Percentiles rank a stretch among this genome's conserved stretches.
Evolutionary conservation across 2,329 filamentous ascomycete genomes (phyloP).

Genomic region (Pseudogymnoascus pannorum): DNA sequence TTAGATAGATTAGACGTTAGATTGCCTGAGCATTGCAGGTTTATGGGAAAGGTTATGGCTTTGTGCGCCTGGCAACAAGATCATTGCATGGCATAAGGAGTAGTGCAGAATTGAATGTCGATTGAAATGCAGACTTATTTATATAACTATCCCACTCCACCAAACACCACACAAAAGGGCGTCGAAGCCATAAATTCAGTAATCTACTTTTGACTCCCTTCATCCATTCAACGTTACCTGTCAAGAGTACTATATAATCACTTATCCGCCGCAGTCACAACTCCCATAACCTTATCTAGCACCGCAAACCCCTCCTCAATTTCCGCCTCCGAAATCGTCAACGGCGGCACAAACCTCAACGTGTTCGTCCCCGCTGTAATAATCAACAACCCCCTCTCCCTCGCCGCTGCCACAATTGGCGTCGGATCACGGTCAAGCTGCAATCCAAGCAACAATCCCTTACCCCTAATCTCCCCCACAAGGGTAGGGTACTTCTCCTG

Average conservation of each 20-base stretch:
- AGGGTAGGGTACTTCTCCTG: conserved; percentile 59
- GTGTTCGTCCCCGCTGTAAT: conserved; percentile 94
- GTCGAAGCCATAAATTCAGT: background rate
- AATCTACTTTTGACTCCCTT: background rate
- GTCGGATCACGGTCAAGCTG: conserved; percentile 70
- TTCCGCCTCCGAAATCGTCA: conserved; percentile 73
- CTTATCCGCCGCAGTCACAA: conserved; percentile 12
- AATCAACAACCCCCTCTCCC: conserved; percentile 79
- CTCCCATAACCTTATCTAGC: conserved; percentile 56
- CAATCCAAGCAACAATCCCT: conserved; percentile 77
- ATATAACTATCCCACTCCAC: background rate
- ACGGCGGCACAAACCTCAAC: conserved; percentile 79
- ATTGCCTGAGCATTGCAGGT: background rate
- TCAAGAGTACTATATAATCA: background rate
- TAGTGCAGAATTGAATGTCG: background rate
- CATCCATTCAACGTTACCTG: too few species aligned
- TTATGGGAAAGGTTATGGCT: background rate
- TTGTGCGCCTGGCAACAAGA: background rate
- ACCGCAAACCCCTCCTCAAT: conserved; percentile 72
- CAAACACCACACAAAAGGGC: background rate
- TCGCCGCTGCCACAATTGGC: conserved; percentile 72
- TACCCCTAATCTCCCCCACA: conserved; percentile 72
- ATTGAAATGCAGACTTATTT: background rate
- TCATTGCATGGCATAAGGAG: background rate
- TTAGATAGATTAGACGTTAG: background rate